Evolutionary conservation across 345 rosid species (phyloP), one percentile per base, ranked within the genome.

Genomic region (Boechera retrofracta): DNA sequence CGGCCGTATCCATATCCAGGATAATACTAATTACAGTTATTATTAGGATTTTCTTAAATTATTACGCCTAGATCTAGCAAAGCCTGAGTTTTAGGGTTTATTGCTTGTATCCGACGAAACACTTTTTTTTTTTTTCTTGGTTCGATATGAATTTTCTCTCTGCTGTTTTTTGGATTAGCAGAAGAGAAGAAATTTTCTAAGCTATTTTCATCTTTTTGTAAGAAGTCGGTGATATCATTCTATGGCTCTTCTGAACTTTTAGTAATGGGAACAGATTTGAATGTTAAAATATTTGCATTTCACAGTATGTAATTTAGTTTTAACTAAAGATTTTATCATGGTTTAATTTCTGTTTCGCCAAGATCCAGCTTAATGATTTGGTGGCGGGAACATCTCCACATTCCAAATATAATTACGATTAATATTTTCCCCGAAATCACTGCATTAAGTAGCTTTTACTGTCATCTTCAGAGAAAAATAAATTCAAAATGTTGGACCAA

Each of bases 41-140:
- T 67, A 67, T 67, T 51, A 51, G 47, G 29, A 28, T 32, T 65
- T 45, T 5, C 5, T 5, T 44, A 15, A 13, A 3, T 44, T n/a
- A 45, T 47, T 32, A 31, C 31, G 31, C 21, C 11, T 24, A 51
- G 45, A 48, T 67, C 71, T 4, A 51, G 33, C 59, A 51, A 51
- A 48, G 21, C 6, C 59, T 45, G 1, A 1, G 10, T 33, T 67
- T 67, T 67, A 51, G 59, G 71, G 71, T 18, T 67, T 67, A n/a
- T 67, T 67, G 48, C 60, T 67, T 51, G 71, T 51, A 33, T 33
- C 71, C 48, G 18, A 67, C 42, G 45, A 1, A 29, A 45, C 2
- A 13, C 2, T 10, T 67, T 10, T 7, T 5, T 33, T 47, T n/a
- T 21, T 7, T 3, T 49, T 16, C 16, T 49, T 31, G 7, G 6